These are phyloP conservation scores for Reutealis trisperma DNA, from an alignment of 345 rosid species.

Conservation along the genomic window DNA sequence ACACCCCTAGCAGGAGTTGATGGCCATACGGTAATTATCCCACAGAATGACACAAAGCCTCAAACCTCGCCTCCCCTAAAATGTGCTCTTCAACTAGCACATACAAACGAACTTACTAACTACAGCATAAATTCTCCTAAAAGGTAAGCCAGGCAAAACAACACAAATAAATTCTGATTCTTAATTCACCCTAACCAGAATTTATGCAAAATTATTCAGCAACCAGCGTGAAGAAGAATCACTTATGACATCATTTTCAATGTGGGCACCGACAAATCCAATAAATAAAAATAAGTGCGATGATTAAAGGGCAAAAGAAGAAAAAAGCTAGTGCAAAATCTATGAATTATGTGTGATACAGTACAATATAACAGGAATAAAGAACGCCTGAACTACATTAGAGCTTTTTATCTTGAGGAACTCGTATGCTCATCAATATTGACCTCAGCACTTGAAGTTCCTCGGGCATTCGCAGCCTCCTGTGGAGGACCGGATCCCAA, in stretches of 20 bases:
- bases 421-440: conserved; percentile 15
- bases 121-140: too few species aligned
- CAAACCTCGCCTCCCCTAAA: too few species aligned
- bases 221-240: not conserved
- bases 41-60: too few species aligned
- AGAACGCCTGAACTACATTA: not conserved
- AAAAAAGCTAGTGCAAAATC: not conserved
- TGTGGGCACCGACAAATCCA: not conserved
- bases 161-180: too few species aligned
- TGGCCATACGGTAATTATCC: too few species aligned
- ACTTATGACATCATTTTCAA: not conserved
- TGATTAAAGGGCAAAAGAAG: not conserved
- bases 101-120: too few species aligned
- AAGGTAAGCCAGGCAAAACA: too few species aligned
- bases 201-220: not conserved
- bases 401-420: not conserved
- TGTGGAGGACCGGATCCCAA: conserved; percentile 51
- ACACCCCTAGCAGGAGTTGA: too few species aligned
- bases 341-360: not conserved
- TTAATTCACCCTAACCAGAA: not conserved
- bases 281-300: not conserved
- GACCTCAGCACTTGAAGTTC: conserved; percentile 8
- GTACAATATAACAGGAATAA: not conserved
- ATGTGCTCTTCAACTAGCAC: too few species aligned
- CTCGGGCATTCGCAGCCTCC: conserved; percentile 19